Evolutionary conservation across 2,329 filamentous ascomycete species (phyloP), one percentile per base, ranked within the genome.

Genomic region (Fulvia fulva): DNA sequence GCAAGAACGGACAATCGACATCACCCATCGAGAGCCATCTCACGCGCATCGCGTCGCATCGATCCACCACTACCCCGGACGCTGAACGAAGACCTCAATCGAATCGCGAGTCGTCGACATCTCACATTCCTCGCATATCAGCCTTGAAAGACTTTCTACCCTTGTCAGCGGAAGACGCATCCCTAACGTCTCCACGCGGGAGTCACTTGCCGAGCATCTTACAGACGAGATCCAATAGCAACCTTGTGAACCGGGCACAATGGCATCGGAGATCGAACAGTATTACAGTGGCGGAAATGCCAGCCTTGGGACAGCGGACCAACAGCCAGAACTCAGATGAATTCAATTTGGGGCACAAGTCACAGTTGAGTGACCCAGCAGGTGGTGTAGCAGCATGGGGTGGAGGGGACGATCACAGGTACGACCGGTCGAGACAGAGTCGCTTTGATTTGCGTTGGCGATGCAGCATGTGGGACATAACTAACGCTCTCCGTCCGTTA

Each of bases 151-250:
- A 71, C 58, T 79, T 78, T 60, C 71, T 78, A 7, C 76, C 76
- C 8, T 68, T 77, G 5, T 70, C 71, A 22, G 32, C 57, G 23
- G 70, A 77, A 19, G 55, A 57, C 43, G 47, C 59, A 8, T 56
- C 68, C 3, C 63, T 72, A 2, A 65, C 79, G 5, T 75, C 76
- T 0, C 76, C 76, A 26, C 75, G 77, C n/a, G 76, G 76, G 1
- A 76, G 77, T 51, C 70, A 75, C 49, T 68, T 80, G 7, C 76
- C 76, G n/a, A 61, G 60, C 11, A 53, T 73, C 16, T 63, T 73
- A 21, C 61, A 65, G 46, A 47, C 57, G 11, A 64, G 65, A 16
- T 69, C 68, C 7, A 53, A 55, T 22, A 59, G 62, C 11, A 68
- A 68, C 30, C 52, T 67, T 23, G 53, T 60, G n/a, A 57, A 53